Base-by-base conservation (phyloP, 495 filamentous ascomycete genomes). In the Neurospora intermedia region DNA sequence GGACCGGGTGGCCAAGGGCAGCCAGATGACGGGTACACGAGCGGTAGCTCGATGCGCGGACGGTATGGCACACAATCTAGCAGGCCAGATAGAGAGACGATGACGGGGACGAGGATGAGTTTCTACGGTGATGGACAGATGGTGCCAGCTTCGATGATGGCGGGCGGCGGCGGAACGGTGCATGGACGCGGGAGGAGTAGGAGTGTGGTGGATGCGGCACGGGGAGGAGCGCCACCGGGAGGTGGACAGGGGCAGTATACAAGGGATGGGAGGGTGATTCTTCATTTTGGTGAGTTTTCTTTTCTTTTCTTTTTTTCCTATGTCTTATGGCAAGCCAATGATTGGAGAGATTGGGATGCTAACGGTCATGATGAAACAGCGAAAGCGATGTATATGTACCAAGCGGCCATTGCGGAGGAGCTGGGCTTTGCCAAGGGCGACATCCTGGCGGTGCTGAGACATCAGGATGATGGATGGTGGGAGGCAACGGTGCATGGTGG, bases 401-500 rank as follows among this genome's bases (percentile, higher is more conserved):
- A 90, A 76, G 92, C 96, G 0, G 94, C 93, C 18, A 99, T 99
- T 72, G 92, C 95, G 0, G 96, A 97, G 77, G 96, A 99, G 81
- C 85, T 99, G 42, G 91, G 92, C 20, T 99, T 99, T 77, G 87
- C 88, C 13, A 98, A 98, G 82, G 96, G 96, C 69, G 96, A 99
- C 79, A 86, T 93, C 70, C 84, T 99, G 9, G 93, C 95, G 1
- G 89, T 99, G n/a, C 83, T 97, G 43, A 87, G 93, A 74, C 89
- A 94, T 73, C 96, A 99, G 80, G 96, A 99, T 82, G 96, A 99
- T 78, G 96, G 96, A 13, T 99, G 96, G 96, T 99, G 96, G 96
- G 96, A 98, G 85, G 96, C 96, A 16, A 94, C 98, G 82, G 88
- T 97, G 71, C 92, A 93, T 70, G 92, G 92, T 0, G 83, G 84